A percentile compares a stretch with the other conserved stretches of the same genome.
phyloP scores from a whole-genome alignment of 345 rosid genomes.

The Geranium brycei region DNA sequence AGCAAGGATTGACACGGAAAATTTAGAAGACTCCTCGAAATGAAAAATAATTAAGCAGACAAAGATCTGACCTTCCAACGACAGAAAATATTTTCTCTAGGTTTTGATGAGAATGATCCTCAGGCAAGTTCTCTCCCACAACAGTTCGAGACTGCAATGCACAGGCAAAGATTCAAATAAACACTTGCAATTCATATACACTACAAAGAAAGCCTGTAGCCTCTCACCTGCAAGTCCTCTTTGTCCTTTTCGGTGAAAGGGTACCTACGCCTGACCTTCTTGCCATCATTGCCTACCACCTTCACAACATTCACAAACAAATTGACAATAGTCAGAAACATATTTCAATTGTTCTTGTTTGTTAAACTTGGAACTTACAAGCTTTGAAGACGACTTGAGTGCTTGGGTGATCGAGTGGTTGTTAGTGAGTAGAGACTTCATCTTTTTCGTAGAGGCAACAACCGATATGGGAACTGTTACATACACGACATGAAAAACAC shows the following conservation, averaged over 20 bases:
- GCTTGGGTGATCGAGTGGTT: constrained; percentile 58
- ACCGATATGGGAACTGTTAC: constrained; percentile 53
- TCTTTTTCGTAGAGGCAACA: constrained; percentile 70
- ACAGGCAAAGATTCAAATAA: no score
- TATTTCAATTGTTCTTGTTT: no score
- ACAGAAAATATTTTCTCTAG: constrained; percentile 74
- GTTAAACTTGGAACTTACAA: constrained; percentile 34
- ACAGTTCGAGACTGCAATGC: constrained; percentile 60
- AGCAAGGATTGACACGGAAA: no score
- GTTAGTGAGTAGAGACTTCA: constrained; percentile 55
- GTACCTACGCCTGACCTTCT: constrained; percentile 58
- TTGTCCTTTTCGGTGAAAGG: constrained; percentile 73
- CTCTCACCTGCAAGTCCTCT: constrained; percentile 61
- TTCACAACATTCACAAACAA: constrained; percentile 9
- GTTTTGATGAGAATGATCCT: constrained; percentile 92
- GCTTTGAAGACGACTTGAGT: constrained; percentile 67
- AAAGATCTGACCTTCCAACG: constrained; percentile 49
- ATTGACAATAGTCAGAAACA: no score
- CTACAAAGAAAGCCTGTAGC: background rate
- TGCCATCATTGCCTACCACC: constrained; percentile 66
- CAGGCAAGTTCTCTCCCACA: constrained; percentile 88
- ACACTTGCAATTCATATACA: no score
- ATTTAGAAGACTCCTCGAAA: no score
- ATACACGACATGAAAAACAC: background rate
- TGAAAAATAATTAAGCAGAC: background rate